phyloP scores from a whole-genome alignment of 2,329 filamentous ascomycete species.

The Diaporthe capsici region DNA sequence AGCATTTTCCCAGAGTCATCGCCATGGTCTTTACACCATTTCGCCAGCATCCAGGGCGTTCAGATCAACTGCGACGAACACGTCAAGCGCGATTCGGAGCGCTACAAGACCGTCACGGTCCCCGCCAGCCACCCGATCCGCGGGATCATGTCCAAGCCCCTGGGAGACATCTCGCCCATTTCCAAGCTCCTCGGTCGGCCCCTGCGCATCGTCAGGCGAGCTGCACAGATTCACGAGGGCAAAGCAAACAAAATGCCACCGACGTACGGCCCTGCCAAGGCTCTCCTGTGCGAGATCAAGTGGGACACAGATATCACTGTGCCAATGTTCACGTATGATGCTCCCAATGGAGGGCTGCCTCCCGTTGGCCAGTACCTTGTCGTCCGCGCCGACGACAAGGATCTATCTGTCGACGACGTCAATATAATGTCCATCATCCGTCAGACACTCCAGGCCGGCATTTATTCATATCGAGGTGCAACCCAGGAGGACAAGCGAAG shows the following conservation, averaged over 20 bases:
- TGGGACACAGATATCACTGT: neutral
- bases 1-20: no score
- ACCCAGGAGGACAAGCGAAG: accelerated
- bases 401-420: neutral
- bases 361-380: neutral
- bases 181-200: neutral
- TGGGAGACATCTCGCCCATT: neutral
- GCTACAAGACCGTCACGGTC: neutral
- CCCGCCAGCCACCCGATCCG: neutral
- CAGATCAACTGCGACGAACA: neutral
- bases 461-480: no score
- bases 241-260: no score
- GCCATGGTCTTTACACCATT: neutral
- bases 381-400: neutral
- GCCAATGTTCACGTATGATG: no score
- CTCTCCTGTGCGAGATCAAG: neutral
- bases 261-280: neutral
- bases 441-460: neutral
- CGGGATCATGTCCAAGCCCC: neutral
- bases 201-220: neutral
- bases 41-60: neutral
- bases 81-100: neutral
- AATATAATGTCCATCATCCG: neutral
- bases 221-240: accelerated
- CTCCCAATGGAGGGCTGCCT: neutral